Base-by-base conservation (phyloP, 1,284 basidiomycete genomes). In the Ceratobasidium sp. region DNA sequence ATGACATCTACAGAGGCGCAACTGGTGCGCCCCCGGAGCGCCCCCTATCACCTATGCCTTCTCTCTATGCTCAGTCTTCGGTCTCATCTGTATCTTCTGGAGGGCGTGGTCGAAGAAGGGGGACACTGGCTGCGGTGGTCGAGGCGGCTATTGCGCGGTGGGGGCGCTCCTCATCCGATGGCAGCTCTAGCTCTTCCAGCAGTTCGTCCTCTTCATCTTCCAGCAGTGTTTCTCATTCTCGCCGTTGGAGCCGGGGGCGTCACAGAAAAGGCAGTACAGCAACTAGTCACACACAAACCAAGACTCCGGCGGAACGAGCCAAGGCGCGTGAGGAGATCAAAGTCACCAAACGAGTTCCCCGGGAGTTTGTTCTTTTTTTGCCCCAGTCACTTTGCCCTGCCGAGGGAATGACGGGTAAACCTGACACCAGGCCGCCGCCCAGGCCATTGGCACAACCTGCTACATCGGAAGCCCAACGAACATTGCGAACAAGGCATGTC, bases 321-420 rank as follows among this genome's bases (percentile, higher is more conserved):
- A 88, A 85, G 73, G 89, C 89, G 50, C 84, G 89, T 23, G 85
- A 87, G 76, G 84, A 87, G 75, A 85, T 85, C 28, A 83, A 88
- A 73, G 83, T 85, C 65, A 61, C 74, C 12, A 72, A 72, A 23
- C 60, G 73, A 32, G 81, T 87, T 59, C 85, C 87, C 50, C 84
- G 92, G 73, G 85, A 88, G 73, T 94, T 93, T 78, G 84, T 84
- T 10, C 81, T 92, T 12, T 90, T 91, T 77, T 77, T 86, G 30
- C 88, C 84, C 57, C 82, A 83, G 76, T 77, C 81, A 74, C 78
- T 79, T 39, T 80, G 18, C 76, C 78, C 77, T 59, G 76, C 53
- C 9, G 45, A 46, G n/a, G 43, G 58, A 6, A 45, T 67, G 28
- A 50, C 28, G 48, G 52, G 39, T 32, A 43, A 50, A 64, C 48